Percentiles rank a stretch among this genome's conserved stretches.
phyloP scores from a whole-genome alignment of 768 basidiomycete genomes.

The Mrakia blollopis region DNA sequence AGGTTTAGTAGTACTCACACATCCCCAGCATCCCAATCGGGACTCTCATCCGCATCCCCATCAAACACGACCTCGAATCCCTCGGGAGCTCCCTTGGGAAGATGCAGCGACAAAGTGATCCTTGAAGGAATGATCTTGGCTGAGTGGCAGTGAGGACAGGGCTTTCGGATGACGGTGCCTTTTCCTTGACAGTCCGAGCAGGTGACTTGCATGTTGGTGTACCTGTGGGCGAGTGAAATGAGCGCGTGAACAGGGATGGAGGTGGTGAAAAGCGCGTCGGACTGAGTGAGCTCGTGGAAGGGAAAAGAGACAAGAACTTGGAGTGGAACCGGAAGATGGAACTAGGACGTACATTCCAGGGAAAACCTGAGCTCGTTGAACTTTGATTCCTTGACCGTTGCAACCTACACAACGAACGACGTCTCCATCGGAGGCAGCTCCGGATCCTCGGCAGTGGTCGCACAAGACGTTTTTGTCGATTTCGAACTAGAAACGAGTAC shows the following conservation, averaged over 20 bases:
- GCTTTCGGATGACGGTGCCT: constrained; percentile 33
- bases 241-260: background rate
- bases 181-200: constrained; percentile 31
- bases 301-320: too few relatives aligned
- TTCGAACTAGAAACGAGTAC: constrained; percentile 70
- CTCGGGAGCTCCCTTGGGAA: constrained; percentile 83
- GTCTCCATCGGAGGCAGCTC: constrained; percentile 81
- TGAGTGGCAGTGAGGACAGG: constrained; percentile 77
- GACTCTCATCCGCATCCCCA: constrained; percentile 92
- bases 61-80: constrained; percentile 89
- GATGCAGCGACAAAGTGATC: constrained; percentile 77
- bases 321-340: too few relatives aligned
- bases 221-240: background rate
- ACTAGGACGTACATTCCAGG: constrained; percentile 79
- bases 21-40: constrained; percentile 95
- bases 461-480: constrained; percentile 87
- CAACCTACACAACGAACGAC: constrained; percentile 83
- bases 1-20: constrained; percentile 81
- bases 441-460: constrained; percentile 92
- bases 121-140: constrained; percentile 50
- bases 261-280: constrained; percentile 54
- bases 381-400: constrained; percentile 74
- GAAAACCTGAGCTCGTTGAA: constrained; percentile 89
- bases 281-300: too few relatives aligned
- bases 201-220: constrained; percentile 30